Evolutionary conservation across 73 alveolate species (phyloP), one percentile per base, ranked within the genome.

Genomic region (Paramecium sonneborni): DNA sequence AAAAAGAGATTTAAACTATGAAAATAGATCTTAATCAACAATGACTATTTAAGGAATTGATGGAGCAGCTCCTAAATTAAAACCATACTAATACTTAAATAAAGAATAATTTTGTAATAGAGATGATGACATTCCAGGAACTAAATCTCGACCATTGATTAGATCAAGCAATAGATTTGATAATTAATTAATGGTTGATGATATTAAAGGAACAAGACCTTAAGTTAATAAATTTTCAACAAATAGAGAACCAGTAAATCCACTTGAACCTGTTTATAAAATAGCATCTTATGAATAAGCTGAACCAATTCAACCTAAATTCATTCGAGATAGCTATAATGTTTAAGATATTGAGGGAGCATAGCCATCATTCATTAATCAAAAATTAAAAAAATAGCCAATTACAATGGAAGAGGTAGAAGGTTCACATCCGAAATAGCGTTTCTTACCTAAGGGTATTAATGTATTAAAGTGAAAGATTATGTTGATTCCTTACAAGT

Each of bases 291-390:
- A 93, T 41, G 99, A 98, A 91, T 85, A 89, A 43, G 95, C 96
- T 85, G 98, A 98, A 11, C 93, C 94, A 4, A 95, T 96, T 26
- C 96, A 97, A 20, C 99, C 99, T 2, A 97, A 97, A 86, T 98
- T 97, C 96, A 96, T 98, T 35, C 94, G 99, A 88, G 99, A 98
- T 86, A 92, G 95, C 39, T 93, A 96, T 72, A 95, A 95, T 69
- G 95, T 95, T n/a, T 93, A 95, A 30, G 99, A 97, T 92, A 97
- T 98, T 48, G 97, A 97, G 82, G 99, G 99, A 1, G 96, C 99
- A 14, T 92, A 95, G 57, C 99, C 99, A 1, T 57, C 82, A 2
- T 57, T 48, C 12, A 93, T 92, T 20, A 93, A 89, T 37, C 95
- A 94, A 46, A 95, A 95, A 93, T 76, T 91, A 56, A 97, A 98